phyloP scores from a whole-genome alignment of 2,329 filamentous ascomycete genomes.

The Colletotrichum echinochloae region DNA sequence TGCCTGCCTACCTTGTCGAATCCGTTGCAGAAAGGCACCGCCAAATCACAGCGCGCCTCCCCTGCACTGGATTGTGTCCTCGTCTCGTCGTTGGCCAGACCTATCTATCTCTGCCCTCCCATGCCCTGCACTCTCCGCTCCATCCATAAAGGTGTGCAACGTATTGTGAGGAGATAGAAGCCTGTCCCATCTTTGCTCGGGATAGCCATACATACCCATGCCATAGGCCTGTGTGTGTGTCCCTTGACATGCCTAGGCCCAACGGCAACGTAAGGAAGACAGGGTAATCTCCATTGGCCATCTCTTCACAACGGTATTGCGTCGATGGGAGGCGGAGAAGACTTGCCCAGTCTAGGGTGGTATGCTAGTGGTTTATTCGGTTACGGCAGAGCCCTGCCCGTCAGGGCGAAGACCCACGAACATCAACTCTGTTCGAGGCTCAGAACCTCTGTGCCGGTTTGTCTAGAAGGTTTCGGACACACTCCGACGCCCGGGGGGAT shows the following conservation, averaged over 20 bases:
- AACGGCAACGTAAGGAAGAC: neutral
- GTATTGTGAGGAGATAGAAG: neutral
- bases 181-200: slow-evolving; percentile 18
- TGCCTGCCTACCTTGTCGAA: slow-evolving; percentile 5
- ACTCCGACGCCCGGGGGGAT: slow-evolving; percentile 31
- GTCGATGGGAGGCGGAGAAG: neutral
- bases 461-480: slow-evolving; percentile 25
- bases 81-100: neutral
- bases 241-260: slow-evolving; percentile 25
- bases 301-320: neutral
- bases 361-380: no score
- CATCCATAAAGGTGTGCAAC: slow-evolving; percentile 10
- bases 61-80: slow-evolving; percentile 17
- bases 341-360: no score
- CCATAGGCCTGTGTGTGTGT: slow-evolving; percentile 18
- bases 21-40: neutral
- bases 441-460: slow-evolving; percentile 10
- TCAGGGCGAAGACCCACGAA: neutral
- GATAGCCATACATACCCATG: slow-evolving; percentile 33
- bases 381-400: slow-evolving; percentile 10
- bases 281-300: slow-evolving; percentile 8
- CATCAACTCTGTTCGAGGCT: slow-evolving; percentile 18
- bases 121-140: slow-evolving; percentile 10
- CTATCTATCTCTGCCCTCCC: neutral
- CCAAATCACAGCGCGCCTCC: slow-evolving; percentile 12